Base-by-base conservation (phyloP, 208 protist genomes). In the Crithidia mellificae region DNA sequence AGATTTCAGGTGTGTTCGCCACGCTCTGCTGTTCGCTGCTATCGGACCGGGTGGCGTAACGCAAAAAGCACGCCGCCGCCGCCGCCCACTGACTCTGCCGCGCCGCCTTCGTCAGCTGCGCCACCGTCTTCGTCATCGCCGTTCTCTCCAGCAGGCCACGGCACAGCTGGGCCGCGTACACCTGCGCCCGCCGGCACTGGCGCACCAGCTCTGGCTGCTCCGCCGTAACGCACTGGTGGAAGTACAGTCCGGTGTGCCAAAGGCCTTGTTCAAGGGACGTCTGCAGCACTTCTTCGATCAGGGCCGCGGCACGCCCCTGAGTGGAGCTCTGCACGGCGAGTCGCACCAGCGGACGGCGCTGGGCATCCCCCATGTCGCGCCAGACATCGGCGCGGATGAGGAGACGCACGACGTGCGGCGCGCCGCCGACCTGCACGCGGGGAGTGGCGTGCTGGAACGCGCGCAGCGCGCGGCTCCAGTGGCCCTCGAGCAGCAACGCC, bases 191-290 rank as follows among this genome's bases (percentile, higher is more conserved):
- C 11, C 27, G 57, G 49, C 74, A 86, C 62, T 65, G 44, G 29
- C 61, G 54, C 24, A 90, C 46, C 49, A 90, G 30, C 39, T 76
- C 74, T 17, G 88, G 81, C 52, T 81, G 74, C 66, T 91, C 83
- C 27, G 71, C 57, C 2, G 61, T 63, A 11, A 91, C 47, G 20
- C 83, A 55, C 52, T 85, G 79, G 51, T 90, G 81, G 30, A 91
- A 85, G 44, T 78, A 71, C 14, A 94, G 71, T 4, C 85, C 88
- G 3, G 69, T 74, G 43, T 72, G 70, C 88, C 88, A 94, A 50
- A 80, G 55, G 11, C 88, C 88, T 1, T 66, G 73, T 22, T 52
- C 63, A 29, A 91, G 75, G 41, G 77, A 68, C 30, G 59, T 66
- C 34, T 65, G 67, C 25, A 94, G 66, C 41, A 88, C 50, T 34